Evolutionary conservation across 2,329 filamentous ascomycete species (phyloP), one percentile per base, ranked within the genome.

Genomic region (Fusarium austroafricanum): DNA sequence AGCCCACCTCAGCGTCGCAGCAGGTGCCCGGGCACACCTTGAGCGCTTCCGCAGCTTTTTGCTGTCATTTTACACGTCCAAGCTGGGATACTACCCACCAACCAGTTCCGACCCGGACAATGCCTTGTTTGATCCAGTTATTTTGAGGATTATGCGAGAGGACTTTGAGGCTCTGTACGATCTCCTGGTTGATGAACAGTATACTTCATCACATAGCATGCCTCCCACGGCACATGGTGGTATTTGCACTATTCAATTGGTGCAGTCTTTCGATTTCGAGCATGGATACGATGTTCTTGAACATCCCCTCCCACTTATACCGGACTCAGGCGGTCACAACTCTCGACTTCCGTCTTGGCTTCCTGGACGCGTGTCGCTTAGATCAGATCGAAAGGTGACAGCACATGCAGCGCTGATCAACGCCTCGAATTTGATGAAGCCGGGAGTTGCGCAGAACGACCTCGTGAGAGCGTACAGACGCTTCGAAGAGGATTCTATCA

Each of bases 141-240:
- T 90, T 2, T 89, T 89, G 71, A 81, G 81, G 31, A 81, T 82
- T 5, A 90, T 95, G 86, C 85, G 86, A 39, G 79, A 83, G 33
- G 92, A 95, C 67, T 94, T 96, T 67, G 84, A 88, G 50, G 87
- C 85, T 4, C 79, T 95, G 0, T 93, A 94, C 75, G 83, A 89
- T 31, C 89, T 90, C 46, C 82, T 96, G 1, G 90, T 90, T 1
- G 91, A 96, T 70, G 81, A 83, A 7, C 80, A 79, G 4, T 87
- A 86, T 21, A 85, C 83, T 0, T 76, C 79, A 6, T 79, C 82
- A 12, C 78, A 86, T 37, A 79, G 78, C n/a, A 83, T 82, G 52
- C 84, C 88, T 2, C 80, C 83, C 10, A 79, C 84, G 21, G 85
- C 87, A 0, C 86, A 86, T 44, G 90, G 90, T 6, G 91, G 91